Percentiles rank a stretch among this genome's conserved stretches.
Evolutionary conservation across 306 rosid genomes (phyloP).

Genomic region (Herpetospermum pedunculosum): DNA sequence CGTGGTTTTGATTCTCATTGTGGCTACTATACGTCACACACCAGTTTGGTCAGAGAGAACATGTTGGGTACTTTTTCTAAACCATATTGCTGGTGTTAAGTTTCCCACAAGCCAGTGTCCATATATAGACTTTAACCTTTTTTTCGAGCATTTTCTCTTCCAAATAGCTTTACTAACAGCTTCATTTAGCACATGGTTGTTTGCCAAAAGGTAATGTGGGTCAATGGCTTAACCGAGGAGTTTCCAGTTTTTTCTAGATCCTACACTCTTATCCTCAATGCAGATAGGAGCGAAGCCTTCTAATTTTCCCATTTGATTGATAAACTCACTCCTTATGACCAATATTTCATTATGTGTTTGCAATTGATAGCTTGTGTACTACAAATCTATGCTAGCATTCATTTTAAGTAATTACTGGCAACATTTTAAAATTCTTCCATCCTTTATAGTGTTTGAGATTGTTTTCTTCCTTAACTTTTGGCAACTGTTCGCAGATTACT

Average conservation of each 20-base stretch:
- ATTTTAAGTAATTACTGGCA: background rate
- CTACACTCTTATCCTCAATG: background rate
- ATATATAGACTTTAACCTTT: background rate
- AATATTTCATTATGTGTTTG: background rate
- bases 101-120: background rate
- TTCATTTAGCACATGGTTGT: background rate
- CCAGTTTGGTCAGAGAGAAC: too few relatives aligned
- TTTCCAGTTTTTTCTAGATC: background rate
- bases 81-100: too few relatives aligned
- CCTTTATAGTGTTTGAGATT: background rate
- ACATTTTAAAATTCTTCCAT: background rate
- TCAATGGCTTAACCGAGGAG: background rate
- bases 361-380: background rate
- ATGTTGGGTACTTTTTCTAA: too few relatives aligned
- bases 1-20: too few relatives aligned
- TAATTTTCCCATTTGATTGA: background rate
- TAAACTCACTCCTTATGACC: background rate
- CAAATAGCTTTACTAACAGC: background rate
- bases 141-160: background rate
- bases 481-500: slow-evolving; percentile 50
- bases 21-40: too few relatives aligned
- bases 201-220: background rate
- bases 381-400: background rate
- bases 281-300: background rate
- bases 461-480: background rate